Conservation (phyloP, 371 early-diverging fungal species). For the Apophysomyces trapeziformis region DNA sequence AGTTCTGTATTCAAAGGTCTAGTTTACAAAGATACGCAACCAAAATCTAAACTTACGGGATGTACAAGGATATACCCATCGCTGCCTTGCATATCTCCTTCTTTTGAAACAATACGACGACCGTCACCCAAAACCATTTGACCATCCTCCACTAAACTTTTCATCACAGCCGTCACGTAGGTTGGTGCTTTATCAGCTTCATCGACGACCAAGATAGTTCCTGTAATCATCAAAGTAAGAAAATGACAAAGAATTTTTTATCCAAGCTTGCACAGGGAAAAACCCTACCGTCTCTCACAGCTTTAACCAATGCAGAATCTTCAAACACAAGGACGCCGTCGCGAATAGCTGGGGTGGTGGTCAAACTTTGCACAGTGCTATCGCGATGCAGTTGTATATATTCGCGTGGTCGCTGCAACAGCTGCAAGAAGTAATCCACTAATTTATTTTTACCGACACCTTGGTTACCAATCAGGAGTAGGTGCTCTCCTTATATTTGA, state of each 20-base stretch:
- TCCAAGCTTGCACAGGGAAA: not conserved
- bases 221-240: constrained; percentile 18
- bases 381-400: constrained; percentile 89
- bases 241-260: too few species aligned
- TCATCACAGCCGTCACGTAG: constrained; percentile 81
- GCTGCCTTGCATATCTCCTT: constrained; percentile 44
- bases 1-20: constrained; percentile 37
- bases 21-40: not conserved
- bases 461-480: constrained; percentile 79
- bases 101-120: constrained; percentile 69
- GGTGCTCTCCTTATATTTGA: constrained; percentile 61
- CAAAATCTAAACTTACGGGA: constrained; percentile 27
- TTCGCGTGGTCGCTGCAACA: constrained; percentile 76
- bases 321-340: constrained; percentile 77
- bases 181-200: constrained; percentile 91
- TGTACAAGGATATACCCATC: constrained; percentile 66
- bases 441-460: constrained; percentile 89
- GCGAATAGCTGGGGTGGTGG: constrained; percentile 75
- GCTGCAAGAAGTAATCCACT: constrained; percentile 78
- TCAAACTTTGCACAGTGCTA: constrained; percentile 83
- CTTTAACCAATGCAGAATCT: constrained; percentile 80
- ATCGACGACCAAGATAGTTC: constrained; percentile 82
- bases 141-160: constrained; percentile 83
- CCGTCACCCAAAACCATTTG: constrained; percentile 87
- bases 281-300: constrained; percentile 55